Conservation (phyloP, 805 yeast genomes). For the Candida dajiaensis region DNA sequence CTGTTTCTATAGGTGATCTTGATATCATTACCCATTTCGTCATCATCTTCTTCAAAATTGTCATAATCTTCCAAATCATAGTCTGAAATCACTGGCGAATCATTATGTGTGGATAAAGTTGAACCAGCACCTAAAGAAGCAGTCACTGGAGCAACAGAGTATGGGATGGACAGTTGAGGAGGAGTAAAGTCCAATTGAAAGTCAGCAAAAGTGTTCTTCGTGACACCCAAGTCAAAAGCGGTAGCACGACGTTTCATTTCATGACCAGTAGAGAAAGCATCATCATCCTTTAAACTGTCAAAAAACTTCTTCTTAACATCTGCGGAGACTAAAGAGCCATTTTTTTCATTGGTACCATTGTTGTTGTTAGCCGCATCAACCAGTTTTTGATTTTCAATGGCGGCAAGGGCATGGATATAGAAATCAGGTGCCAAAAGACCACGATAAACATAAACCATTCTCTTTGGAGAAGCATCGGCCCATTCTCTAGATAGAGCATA, state of each 20-base stretch:
- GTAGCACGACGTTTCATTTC: constrained; percentile 43
- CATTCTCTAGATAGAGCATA: constrained; percentile 81
- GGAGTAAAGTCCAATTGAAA: constrained; percentile 31
- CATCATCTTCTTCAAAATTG: constrained; percentile 26
- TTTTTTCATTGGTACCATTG: background rate
- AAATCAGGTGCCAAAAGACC: constrained; percentile 74
- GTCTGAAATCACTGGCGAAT: constrained; percentile 29
- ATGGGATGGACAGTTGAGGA: constrained; percentile 52
- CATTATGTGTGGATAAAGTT: constrained; percentile 6
- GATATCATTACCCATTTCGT: constrained; percentile 36
- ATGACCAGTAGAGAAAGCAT: constrained; percentile 4
- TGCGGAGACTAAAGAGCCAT: constrained; percentile 16
- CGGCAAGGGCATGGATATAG: constrained; percentile 61
- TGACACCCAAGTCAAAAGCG: constrained; percentile 44
- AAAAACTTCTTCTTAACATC: constrained; percentile 17
- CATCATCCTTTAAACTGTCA: constrained; percentile 19
- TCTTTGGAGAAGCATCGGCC: constrained; percentile 85
- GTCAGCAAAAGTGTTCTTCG: constrained; percentile 33
- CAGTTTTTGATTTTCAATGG: constrained; percentile 47
- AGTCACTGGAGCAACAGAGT: constrained; percentile 72
- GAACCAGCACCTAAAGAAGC: constrained; percentile 43
- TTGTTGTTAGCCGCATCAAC: constrained; percentile 9
- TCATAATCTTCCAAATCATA: constrained; percentile 42
- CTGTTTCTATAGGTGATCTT: constrained; percentile 37
- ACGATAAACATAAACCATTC: constrained; percentile 85